Conservation (phyloP, 805 yeast genomes). For the Yamadazyma laniorum region DNA sequence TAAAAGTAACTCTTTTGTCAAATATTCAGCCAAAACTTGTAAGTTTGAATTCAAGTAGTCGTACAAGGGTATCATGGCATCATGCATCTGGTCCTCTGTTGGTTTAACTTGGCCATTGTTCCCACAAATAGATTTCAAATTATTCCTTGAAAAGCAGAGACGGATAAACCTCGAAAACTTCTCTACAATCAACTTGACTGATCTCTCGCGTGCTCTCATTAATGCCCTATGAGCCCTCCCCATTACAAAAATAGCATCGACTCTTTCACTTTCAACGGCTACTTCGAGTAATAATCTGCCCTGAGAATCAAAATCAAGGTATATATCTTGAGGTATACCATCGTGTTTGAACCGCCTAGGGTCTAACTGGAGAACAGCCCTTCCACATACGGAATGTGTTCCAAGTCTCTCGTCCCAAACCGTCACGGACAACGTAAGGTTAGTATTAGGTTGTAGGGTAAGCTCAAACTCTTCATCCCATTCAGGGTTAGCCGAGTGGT, state of each 20-base stretch:
- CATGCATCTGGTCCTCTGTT: slow-evolving; percentile 50
- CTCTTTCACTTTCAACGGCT: slow-evolving; percentile 74
- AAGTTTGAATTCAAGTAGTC: slow-evolving; percentile 71
- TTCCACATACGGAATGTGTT: slow-evolving; percentile 64
- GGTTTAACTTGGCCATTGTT: slow-evolving; percentile 43
- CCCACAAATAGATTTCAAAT: slow-evolving; percentile 58
- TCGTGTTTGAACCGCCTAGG: slow-evolving; percentile 63
- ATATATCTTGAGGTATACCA: slow-evolving; percentile 62
- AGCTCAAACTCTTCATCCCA: slow-evolving; percentile 88
- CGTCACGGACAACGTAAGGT: slow-evolving; percentile 52
- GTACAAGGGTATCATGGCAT: slow-evolving; percentile 69
- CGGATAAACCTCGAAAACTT: slow-evolving; percentile 67
- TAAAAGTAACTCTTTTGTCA: slow-evolving; percentile 54
- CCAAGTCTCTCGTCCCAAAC: slow-evolving; percentile 67
- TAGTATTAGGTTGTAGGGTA: slow-evolving; percentile 36
- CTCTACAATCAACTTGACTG: slow-evolving; percentile 66
- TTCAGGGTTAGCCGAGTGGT: slow-evolving; percentile 62
- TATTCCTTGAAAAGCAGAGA: slow-evolving; percentile 54
- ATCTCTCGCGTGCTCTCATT: slow-evolving; percentile 61
- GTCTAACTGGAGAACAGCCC: slow-evolving; percentile 58
- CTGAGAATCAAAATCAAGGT: slow-evolving; percentile 60
- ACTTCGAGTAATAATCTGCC: slow-evolving; percentile 68
- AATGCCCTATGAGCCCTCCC: slow-evolving; percentile 72
- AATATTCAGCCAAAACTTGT: slow-evolving; percentile 55
- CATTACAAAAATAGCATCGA: slow-evolving; percentile 77